A percentile compares a stretch with the other conserved stretches of the same genome.
These are phyloP conservation scores for Tieghemiomyces parasiticus DNA, from an alignment of 192 early-diverging fungal genomes.

Conservation along the genomic window DNA sequence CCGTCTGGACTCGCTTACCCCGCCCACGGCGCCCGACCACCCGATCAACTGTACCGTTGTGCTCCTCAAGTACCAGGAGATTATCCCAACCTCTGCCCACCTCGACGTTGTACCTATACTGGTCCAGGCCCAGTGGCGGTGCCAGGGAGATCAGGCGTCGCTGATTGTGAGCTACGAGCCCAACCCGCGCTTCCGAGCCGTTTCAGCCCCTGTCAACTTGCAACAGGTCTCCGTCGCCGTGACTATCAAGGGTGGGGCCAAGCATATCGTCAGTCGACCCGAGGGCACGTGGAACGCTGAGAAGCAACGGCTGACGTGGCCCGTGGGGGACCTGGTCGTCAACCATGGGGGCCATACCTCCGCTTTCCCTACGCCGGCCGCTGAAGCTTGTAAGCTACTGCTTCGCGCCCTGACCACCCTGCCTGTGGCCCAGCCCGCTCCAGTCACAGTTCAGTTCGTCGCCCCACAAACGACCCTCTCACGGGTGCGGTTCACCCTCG, in stretches of 20 bases:
- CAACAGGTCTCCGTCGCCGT: not conserved
- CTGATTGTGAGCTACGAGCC: constrained; percentile 1
- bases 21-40: not conserved
- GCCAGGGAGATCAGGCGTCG: not conserved
- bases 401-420: not conserved
- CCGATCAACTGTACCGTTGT: not conserved
- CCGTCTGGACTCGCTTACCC: not conserved
- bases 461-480: not conserved
- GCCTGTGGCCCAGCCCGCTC: not conserved
- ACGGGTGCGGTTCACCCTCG: not conserved
- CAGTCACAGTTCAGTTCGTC: not conserved
- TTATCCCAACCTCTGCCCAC: not conserved
- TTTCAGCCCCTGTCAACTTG: not conserved
- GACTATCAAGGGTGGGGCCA: not conserved
- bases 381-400: too few relatives aligned
- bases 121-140: not conserved
- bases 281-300: not conserved
- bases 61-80: constrained; percentile 2
- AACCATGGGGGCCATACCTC: not conserved
- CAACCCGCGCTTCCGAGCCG: not conserved
- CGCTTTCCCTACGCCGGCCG: not conserved
- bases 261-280: not conserved
- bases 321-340: not conserved
- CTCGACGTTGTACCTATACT: not conserved
- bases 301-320: not conserved